Base-by-base conservation (phyloP, 2,329 filamentous ascomycete genomes). In the Beauveria australis region DNA sequence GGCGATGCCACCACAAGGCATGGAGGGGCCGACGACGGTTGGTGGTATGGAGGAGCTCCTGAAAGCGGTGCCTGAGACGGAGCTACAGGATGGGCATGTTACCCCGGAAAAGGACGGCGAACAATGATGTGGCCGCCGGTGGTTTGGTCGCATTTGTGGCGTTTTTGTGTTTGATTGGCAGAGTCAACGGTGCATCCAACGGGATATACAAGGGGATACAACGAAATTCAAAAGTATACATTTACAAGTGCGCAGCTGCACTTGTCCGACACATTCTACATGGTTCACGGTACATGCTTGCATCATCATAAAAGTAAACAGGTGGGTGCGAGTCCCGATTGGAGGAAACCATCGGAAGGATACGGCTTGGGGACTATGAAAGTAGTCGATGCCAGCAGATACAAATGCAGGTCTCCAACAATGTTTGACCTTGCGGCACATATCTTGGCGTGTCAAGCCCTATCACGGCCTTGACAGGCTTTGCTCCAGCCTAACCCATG, bases 1-100 rank as follows among this genome's bases (percentile, higher is more conserved):
- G 94, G 93, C 92, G 18, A 73, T 96, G 60, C 92, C 93, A 7
- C 92, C 92, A 0, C 75, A 80, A 16, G 90, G 89, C 1, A 78
- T 82, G 68, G 83, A 83, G 51, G 92, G 92, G 0, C 90, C 90
- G 22, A 88, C 80, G 3, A 82, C 87, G 64, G 85, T 89, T 33
- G 84, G 84, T 5, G 78, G 79, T 2, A 76, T 87, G 74, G 81
- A 85, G 53, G 82, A 81, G 62, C 69, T 87, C 63, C 79, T 87
- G 40, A 77, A 79, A 62, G 84, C 82, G 37, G 79, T 81, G 54
- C 57, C 57, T 9, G 48, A 46, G 18, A 59, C 57, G 12, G 57
- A 33, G 41, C 57, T 40, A 26, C 43, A 52, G 28, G 57, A 46
- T 18, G 76, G 76, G 66, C 75, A 77, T 40, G 71, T 74, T 52